A percentile compares a stretch with the other conserved stretches of the same genome.
Conservation (phyloP, 2,329 filamentous ascomycete genomes). For the Macrophomina tecta region DNA sequence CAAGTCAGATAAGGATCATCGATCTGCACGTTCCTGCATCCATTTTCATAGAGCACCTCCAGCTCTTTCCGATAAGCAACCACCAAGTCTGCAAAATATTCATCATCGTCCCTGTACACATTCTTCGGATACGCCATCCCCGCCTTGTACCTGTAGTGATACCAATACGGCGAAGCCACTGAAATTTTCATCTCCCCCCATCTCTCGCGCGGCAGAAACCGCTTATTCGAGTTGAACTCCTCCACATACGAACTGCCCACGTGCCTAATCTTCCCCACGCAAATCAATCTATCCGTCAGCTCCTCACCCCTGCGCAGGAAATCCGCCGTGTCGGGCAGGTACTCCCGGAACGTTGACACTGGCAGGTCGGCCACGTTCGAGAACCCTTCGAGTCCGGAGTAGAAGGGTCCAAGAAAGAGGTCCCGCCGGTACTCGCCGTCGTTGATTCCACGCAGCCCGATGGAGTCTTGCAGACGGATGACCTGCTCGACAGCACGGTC, state of each 20-base stretch:
- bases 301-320: conserved; percentile 64
- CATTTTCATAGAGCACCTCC: conserved; percentile 52
- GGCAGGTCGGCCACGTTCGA: conserved; percentile 50
- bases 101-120: conserved; percentile 53
- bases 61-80: conserved; percentile 55
- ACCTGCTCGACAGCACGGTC: conserved; percentile 54
- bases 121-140: conserved; percentile 53
- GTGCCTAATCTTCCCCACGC: conserved; percentile 64
- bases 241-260: conserved; percentile 63
- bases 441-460: conserved; percentile 68
- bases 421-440: conserved; percentile 67
- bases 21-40: conserved; percentile 56
- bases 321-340: conserved; percentile 66
- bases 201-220: conserved; percentile 63
- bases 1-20: conserved; percentile 56
- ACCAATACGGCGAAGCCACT: conserved; percentile 71
- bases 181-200: conserved; percentile 73
- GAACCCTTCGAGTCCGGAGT: conserved; percentile 61
- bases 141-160: conserved; percentile 69
- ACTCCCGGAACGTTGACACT: conserved; percentile 55
- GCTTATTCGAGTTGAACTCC: conserved; percentile 66
- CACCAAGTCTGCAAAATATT: conserved; percentile 55
- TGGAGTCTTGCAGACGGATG: conserved; percentile 66
- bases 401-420: conserved; percentile 65
- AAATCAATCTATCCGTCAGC: conserved; percentile 63